Conservation (phyloP, 352 stramenopile species). For the Globisporangium parvum region DNA sequence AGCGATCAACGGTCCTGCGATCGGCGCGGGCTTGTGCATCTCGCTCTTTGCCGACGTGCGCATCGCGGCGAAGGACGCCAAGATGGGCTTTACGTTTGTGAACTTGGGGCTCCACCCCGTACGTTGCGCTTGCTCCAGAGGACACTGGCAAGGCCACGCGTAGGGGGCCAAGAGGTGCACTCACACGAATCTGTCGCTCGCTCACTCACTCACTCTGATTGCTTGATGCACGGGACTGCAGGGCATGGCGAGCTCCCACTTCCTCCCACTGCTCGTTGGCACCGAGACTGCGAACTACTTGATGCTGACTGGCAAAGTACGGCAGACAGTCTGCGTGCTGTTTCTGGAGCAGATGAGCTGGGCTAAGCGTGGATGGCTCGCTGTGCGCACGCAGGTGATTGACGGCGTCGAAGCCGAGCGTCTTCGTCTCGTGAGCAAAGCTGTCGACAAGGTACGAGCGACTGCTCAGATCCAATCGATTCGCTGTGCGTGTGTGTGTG, state of each 20-base stretch:
- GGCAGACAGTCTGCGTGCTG: neutral
- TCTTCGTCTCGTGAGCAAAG: slow-evolving; percentile 46
- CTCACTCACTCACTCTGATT: no score
- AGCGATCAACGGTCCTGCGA: slow-evolving; percentile 81
- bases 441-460: slow-evolving; percentile 22
- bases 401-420: slow-evolving; percentile 50
- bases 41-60: slow-evolving; percentile 82
- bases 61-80: slow-evolving; percentile 50
- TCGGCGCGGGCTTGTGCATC: slow-evolving; percentile 74
- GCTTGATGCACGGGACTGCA: slow-evolving; percentile 1
- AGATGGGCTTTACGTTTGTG: slow-evolving; percentile 87
- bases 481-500: no score
- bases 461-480: neutral
- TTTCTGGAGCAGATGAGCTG: neutral
- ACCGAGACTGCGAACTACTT: slow-evolving; percentile 58
- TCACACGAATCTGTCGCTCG: no score
- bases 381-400: slow-evolving; percentile 27
- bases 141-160: no score
- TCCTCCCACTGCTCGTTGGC: slow-evolving; percentile 63
- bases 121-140: neutral
- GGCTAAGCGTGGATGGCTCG: neutral
- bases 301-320: slow-evolving; percentile 65
- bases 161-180: no score
- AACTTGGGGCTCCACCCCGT: slow-evolving; percentile 79
- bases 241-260: slow-evolving; percentile 84